phyloP scores from a whole-genome alignment of 108 stramenopile genomes.

The Skeletonema tropicum region DNA sequence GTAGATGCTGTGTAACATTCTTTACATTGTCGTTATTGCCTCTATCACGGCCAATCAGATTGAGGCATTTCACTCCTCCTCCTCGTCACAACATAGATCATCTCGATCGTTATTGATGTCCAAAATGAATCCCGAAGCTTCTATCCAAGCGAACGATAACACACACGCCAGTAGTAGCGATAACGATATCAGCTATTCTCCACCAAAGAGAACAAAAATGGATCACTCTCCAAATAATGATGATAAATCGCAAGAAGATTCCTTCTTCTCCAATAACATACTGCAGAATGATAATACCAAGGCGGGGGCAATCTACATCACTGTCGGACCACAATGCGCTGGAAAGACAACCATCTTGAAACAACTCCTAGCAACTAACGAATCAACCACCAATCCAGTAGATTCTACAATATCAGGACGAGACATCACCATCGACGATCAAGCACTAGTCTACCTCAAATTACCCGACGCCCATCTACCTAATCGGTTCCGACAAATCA shows the following conservation, averaged over 20 bases:
- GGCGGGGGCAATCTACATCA: slow-evolving; percentile 73
- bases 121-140: slow-evolving; percentile 1
- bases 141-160: not conserved
- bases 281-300: not conserved
- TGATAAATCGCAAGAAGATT: not conserved
- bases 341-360: slow-evolving; percentile 75
- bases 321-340: slow-evolving; percentile 78
- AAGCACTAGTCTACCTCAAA: slow-evolving; percentile 69
- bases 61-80: not conserved
- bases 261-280: too few relatives aligned
- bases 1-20: too few relatives aligned
- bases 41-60: not conserved
- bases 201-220: not conserved
- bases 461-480: slow-evolving; percentile 57
- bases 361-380: slow-evolving; percentile 24
- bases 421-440: slow-evolving; percentile 82
- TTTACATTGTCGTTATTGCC: too few relatives aligned
- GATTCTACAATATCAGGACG: slow-evolving; percentile 26
- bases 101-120: not conserved
- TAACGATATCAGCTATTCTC: not conserved
- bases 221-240: not conserved
- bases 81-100: too few relatives aligned
- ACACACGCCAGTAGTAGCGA: not conserved
- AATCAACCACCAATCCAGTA: too few relatives aligned
- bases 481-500: slow-evolving; percentile 8